Evolutionary conservation across 2,329 filamentous ascomycete genomes (phyloP), one percentile per base, ranked within the genome.

Genomic region (Pseudogymnoascus sp.): DNA sequence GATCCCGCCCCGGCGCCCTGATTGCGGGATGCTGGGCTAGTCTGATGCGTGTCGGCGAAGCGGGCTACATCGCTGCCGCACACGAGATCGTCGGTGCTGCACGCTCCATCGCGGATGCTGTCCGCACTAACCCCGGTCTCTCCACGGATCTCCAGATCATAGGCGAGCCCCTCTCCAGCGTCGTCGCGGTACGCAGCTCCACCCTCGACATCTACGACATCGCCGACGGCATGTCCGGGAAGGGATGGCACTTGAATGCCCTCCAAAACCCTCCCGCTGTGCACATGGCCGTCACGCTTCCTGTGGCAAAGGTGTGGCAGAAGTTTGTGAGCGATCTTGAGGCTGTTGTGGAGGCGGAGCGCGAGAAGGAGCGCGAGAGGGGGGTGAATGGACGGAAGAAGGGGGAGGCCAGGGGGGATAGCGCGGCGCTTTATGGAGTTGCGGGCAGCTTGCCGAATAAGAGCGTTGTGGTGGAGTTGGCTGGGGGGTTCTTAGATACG

Each of bases 1-100:
- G 95, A 5, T 96, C 91, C 1, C 86, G 95, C 0, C 93, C 95
- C 0, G 95, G 95, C 56, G 93, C 95, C 1, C 81, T 99, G 63
- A 99, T 99, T 68, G 95, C 95, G 1, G 93, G 90, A 59, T 96
- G 93, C 80, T 99, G 96, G 95, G 87, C 93, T 1, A 91, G 86
- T 75, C 80, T 99, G 72, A 93, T 99, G 88, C 85, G 82, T 61
- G 85, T 96, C 31, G 95, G 95, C 66, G 91, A 96, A 75, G 80
- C 84, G 29, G 95, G 95, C 4, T 99, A 99, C 76, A 82, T 96
- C 29, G 86, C 90, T 66, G 86, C 91, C 6, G 97, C 93, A 75
- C 86, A 88, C 72, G 86, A 89, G 73, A 97, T 99, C 69, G 91
- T 99, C 5, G 90, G 90, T 65, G 84, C 90, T 1, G 84, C 93